Percentiles rank a stretch among this genome's conserved stretches.
Conservation (phyloP, 768 basidiomycete genomes). For the Ramaria rubella region DNA sequence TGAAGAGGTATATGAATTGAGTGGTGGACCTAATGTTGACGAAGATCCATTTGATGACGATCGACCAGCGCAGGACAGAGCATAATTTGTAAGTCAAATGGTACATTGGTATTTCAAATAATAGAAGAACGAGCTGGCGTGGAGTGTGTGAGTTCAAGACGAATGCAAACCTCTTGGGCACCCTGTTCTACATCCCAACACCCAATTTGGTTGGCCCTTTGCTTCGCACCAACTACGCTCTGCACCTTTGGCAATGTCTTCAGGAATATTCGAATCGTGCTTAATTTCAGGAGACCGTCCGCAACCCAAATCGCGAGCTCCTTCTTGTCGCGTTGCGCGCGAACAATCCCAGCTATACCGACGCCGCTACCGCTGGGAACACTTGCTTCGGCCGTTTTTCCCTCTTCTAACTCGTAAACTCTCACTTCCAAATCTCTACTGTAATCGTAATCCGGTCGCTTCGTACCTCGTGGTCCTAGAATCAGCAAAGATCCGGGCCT, state of each 20-base stretch:
- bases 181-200: background rate
- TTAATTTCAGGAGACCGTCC: constrained; percentile 5
- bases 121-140: background rate
- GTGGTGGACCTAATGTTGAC: background rate
- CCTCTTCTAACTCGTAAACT: constrained; percentile 47
- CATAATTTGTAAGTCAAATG: background rate
- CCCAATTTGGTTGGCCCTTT: background rate
- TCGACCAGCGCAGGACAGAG: background rate
- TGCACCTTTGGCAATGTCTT: background rate
- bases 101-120: background rate
- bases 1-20: constrained; percentile 10
- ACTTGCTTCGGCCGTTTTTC: constrained; percentile 30
- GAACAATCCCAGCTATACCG: constrained; percentile 36
- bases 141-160: background rate
- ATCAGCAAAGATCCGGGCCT: constrained; percentile 49
- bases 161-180: background rate
- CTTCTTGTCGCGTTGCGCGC: constrained; percentile 27
- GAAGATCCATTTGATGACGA: constrained; percentile 5
- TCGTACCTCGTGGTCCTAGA: constrained; percentile 46
- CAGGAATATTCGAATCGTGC: constrained; percentile 3
- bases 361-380: constrained; percentile 39
- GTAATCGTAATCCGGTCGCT: constrained; percentile 58
- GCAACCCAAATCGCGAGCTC: constrained; percentile 26
- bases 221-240: background rate
- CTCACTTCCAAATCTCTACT: constrained; percentile 41